A percentile compares a stretch with the other conserved stretches of the same genome.
These are phyloP conservation scores for Blastomyces parvus DNA, from an alignment of 2,329 filamentous ascomycete genomes.

Conservation along the genomic window DNA sequence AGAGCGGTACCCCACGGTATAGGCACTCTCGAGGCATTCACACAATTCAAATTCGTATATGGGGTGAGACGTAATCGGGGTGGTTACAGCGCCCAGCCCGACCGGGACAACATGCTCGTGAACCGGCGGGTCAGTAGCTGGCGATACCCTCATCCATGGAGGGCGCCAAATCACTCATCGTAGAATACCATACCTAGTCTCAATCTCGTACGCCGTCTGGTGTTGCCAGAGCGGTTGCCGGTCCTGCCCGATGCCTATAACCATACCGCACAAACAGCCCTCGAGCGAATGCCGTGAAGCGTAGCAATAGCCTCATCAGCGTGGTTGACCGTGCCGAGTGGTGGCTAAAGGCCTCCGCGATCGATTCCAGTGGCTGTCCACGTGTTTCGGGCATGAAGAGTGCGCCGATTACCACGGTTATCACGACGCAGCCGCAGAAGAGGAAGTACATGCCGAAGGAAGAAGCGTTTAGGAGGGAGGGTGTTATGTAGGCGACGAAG, in stretches of 20 bases:
- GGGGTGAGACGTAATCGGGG: not conserved
- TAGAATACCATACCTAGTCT: not conserved
- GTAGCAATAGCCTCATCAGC: not conserved
- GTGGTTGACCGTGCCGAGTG: not conserved
- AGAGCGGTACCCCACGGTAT: not conserved
- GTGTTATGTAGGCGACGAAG: constrained; percentile 38
- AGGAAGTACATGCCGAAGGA: constrained; percentile 41
- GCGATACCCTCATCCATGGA: not conserved
- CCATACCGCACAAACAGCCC: not conserved
- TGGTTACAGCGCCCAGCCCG: not conserved
- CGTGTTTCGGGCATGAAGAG: constrained; percentile 45
- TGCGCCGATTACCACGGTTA: constrained; percentile 32
- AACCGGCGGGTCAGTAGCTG: not conserved
- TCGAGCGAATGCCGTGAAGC: not conserved
- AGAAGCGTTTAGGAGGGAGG: constrained; percentile 35
- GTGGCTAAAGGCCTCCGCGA: constrained; percentile 37
- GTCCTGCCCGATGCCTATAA: not conserved
- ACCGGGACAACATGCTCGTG: not conserved
- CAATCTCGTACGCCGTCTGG: not conserved
- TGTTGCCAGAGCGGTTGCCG: not conserved
- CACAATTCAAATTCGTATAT: not conserved
- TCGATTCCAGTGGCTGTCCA: constrained; percentile 41
- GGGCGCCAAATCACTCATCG: not conserved
- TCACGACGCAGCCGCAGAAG: constrained; percentile 35
- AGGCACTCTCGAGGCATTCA: not conserved